phyloP scores from a whole-genome alignment of 2,329 filamentous ascomycete species.

The Fusarium vanettenii region DNA sequence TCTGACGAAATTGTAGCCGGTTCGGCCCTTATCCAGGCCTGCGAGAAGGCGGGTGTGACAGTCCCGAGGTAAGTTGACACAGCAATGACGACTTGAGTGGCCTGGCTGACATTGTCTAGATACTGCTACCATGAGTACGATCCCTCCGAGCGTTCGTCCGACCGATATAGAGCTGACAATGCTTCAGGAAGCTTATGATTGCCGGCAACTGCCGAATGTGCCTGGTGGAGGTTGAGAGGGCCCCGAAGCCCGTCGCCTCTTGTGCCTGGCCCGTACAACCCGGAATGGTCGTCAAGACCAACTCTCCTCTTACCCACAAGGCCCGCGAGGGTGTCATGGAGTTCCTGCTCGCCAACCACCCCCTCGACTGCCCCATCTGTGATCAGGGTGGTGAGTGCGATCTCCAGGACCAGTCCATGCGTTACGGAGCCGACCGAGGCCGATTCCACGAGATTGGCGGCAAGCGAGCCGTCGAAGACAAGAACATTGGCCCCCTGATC shows the following conservation, averaged over 20 bases:
- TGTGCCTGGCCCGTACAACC: conserved; percentile 99
- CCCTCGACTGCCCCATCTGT: conserved; percentile 95
- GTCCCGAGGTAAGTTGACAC: conserved; percentile 77
- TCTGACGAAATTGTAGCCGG: conserved; percentile 75
- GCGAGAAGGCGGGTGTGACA: conserved; percentile 94
- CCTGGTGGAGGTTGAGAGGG: conserved; percentile 95
- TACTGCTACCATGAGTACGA: conserved; percentile 98
- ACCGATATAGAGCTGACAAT: conserved; percentile 55
- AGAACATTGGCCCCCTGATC: conserved; percentile 97
- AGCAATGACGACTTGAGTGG: conserved; percentile 33
- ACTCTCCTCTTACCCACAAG: conserved; percentile 96
- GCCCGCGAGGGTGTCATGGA: conserved; percentile 99
- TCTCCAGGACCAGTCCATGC: conserved; percentile 99
- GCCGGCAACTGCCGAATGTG: conserved; percentile 99
- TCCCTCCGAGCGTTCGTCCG: conserved; percentile 40
- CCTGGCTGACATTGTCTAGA: conserved; percentile 63
- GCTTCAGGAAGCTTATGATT: conserved; percentile 90
- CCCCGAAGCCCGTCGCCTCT: conserved; percentile 96
- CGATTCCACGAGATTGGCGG: conserved; percentile 96
- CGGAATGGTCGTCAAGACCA: conserved; percentile 99
- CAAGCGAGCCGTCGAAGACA: conserved; percentile 98
- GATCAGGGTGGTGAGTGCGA: conserved; percentile 99
- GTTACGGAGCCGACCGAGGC: conserved; percentile 94
- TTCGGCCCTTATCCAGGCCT: conserved; percentile 97
- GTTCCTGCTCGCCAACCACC: conserved; percentile 95